Evolutionary conservation across 495 filamentous ascomycete genomes (phyloP), one percentile per base, ranked within the genome.

Genomic region (Tuber umbilicatum): DNA sequence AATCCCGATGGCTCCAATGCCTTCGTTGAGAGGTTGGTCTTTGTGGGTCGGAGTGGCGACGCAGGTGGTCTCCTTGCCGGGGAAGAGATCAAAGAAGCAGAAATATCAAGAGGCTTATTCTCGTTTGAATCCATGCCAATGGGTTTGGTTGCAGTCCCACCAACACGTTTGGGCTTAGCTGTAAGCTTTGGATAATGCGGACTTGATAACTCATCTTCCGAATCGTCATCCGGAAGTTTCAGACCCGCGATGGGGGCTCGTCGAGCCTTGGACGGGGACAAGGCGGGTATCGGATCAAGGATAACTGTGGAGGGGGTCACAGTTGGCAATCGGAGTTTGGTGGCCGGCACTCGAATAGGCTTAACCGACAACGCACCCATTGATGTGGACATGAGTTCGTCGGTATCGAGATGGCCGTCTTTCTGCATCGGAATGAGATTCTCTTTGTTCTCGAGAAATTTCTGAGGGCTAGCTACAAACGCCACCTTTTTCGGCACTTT

Each of bases 351-450:
- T 12, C 80, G 75, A 37, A 73, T 70, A 23, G 80, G 80, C 69
- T 81, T 81, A 23, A 81, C 80, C 9, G 80, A 81, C 43, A 81
- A 69, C 14, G 80, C 79, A 23, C 79, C 76, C 79, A 81, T 81
- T 31, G 80, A 81, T 55, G 74, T 73, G 5, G 80, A 81, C 76
- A 81, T 79, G 35, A 81, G 75, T 31, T 81, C 80, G 37, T 81
- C 80, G 5, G 79, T 81, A 68, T 78, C 73, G 19, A 78, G 73
- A 68, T 45, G 42, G 23, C 50, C 39, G n/a, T 70, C 50, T 60
- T 40, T 70, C n/a, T 67, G 68, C 16, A 47, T 39, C 23, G 79
- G 79, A 42, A 74, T 68, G 37, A 50, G 68, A 60, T 81, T 81
- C 47, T 81, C 80, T 23, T 81, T 81, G 64, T 81, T 70, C 31